Conservation (phyloP, 192 early-diverging fungal genomes). For the Chytriomyces hyalinus region DNA sequence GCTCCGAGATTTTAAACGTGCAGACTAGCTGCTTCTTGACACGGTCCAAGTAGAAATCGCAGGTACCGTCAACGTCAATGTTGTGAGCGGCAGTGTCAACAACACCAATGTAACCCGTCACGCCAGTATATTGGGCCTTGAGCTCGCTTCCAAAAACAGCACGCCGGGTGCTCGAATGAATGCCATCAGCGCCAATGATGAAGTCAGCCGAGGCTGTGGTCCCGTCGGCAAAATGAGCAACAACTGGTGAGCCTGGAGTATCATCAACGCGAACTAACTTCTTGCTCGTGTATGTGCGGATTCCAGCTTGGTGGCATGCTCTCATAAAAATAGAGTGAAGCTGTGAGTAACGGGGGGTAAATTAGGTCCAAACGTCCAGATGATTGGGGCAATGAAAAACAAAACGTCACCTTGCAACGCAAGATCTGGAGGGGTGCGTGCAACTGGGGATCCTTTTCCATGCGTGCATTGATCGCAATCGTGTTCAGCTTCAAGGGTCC, state of each 20-base stretch:
- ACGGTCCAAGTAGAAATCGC: slow-evolving; percentile 19
- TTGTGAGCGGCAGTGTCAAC: slow-evolving; percentile 4
- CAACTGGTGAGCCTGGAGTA: not conserved
- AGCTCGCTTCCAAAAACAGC: slow-evolving; percentile 41
- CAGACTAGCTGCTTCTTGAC: slow-evolving; percentile 7
- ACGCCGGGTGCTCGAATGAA: slow-evolving; percentile 20
- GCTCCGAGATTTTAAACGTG: slow-evolving; percentile 22
- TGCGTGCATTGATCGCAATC: not conserved
- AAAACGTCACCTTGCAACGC: slow-evolving; percentile 4
- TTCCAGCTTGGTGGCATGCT: slow-evolving; percentile 17
- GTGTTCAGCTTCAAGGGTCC: not conserved
- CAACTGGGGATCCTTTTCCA: not conserved
- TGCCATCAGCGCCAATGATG: slow-evolving; percentile 32
- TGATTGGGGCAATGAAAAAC: not conserved
- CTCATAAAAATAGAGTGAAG: slow-evolving; percentile 18
- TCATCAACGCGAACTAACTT: slow-evolving; percentile 15
- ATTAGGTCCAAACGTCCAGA: not conserved
- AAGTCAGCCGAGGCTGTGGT: slow-evolving; percentile 7
- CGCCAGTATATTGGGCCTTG: slow-evolving; percentile 20
- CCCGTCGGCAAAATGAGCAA: slow-evolving; percentile 21
- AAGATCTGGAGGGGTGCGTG: slow-evolving; percentile 1
- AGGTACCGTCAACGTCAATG: not conserved
- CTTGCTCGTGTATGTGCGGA: slow-evolving; percentile 3
- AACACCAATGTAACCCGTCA: slow-evolving; percentile 27
- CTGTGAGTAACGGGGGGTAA: not conserved